Conservation (phyloP, 345 rosid genomes). For the Iberis pinnata region DNA sequence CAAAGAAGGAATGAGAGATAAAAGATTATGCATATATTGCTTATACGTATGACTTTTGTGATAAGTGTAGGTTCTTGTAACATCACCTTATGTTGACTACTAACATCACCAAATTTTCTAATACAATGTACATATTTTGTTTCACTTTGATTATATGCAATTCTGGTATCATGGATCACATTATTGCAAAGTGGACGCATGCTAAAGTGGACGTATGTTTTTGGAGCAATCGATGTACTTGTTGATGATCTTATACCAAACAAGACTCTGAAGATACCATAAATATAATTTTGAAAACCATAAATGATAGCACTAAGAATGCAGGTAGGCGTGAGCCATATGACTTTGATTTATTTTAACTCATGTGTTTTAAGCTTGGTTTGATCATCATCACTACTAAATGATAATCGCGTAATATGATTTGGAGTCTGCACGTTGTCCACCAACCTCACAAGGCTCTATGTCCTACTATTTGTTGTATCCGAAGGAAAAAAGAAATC, state of each 20-base stretch:
- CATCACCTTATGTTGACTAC: neutral
- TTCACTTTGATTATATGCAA: too few species aligned
- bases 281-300: conserved; percentile 86
- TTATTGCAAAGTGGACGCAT: too few species aligned
- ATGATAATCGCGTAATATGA: conserved; percentile 9
- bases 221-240: conserved; percentile 71
- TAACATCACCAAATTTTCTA: too few species aligned
- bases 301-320: conserved; percentile 69
- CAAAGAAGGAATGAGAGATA: conserved; percentile 89
- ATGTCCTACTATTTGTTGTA: too few species aligned
- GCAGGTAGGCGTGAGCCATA: too few species aligned
- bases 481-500: too few species aligned
- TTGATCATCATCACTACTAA: conserved; percentile 11
- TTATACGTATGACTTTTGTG: conserved; percentile 74
- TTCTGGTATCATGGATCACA: too few species aligned
- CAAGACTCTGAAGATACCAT: conserved; percentile 84
- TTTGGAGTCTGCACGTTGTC: too few species aligned
- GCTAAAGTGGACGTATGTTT: too few species aligned
- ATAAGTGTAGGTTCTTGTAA: conserved; percentile 49
- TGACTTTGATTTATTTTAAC: conserved; percentile 35
- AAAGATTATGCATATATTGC: conserved; percentile 94
- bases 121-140: too few species aligned
- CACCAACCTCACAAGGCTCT: too few species aligned
- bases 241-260: conserved; percentile 98
- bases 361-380: conserved; percentile 4